Percentiles rank a stretch among this genome's conserved stretches.
Conservation (phyloP, 495 filamentous ascomycete species). For the Endocarpon pusillum region DNA sequence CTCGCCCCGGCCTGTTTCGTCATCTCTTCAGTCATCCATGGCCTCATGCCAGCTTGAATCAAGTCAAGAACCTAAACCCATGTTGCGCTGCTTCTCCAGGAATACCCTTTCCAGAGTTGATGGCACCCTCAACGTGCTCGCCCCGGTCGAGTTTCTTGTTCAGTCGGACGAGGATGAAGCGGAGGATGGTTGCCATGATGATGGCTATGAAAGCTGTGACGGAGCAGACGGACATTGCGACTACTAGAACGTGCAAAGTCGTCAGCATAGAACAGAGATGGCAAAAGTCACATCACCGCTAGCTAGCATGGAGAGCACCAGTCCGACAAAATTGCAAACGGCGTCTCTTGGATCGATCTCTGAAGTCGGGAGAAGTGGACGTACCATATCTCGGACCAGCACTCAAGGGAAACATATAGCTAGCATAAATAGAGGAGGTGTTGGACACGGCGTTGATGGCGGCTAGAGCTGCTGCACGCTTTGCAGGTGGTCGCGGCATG, state of each 20-base stretch:
- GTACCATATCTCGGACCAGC: constrained; percentile 23
- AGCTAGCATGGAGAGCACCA: too few relatives aligned
- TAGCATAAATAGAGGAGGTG: constrained; percentile 49
- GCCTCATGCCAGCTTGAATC: too few relatives aligned
- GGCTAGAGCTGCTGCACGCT: constrained; percentile 67
- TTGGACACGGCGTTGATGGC: constrained; percentile 73
- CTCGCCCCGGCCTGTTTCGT: too few relatives aligned
- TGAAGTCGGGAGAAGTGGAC: too few relatives aligned
- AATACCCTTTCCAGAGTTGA: constrained; percentile 20
- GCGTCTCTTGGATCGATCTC: too few relatives aligned
- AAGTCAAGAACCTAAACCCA: constrained; percentile 43
- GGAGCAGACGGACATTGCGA: constrained; percentile 63
- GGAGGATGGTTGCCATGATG: constrained; percentile 41
- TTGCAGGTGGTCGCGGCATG: constrained; percentile 66
- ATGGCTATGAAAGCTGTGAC: constrained; percentile 50
- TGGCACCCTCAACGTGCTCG: constrained; percentile 25
- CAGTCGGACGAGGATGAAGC: constrained; percentile 46
- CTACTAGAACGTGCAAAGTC: constrained; percentile 16
- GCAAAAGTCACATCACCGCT: too few relatives aligned
- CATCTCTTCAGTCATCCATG: too few relatives aligned
- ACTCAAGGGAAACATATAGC: constrained; percentile 48
- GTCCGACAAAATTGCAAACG: too few relatives aligned
- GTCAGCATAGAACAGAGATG: not conserved
- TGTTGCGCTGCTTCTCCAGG: constrained; percentile 37
- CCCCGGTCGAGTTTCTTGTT: constrained; percentile 53